Evolutionary conservation across 2,329 filamentous ascomycete species (phyloP).

Genomic region (Curvularia sp.): DNA sequence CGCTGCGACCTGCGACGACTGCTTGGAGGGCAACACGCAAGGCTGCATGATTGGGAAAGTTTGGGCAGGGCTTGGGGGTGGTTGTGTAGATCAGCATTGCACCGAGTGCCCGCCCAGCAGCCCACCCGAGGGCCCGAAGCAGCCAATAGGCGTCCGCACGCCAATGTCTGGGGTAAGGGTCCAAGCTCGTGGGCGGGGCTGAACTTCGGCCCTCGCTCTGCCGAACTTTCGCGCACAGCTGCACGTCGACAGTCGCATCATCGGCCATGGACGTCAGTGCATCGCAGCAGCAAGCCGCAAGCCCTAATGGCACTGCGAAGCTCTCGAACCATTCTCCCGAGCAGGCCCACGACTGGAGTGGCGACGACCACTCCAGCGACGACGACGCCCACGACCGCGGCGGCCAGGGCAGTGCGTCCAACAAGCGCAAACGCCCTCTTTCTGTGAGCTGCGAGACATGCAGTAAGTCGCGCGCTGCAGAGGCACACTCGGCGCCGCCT

Average conservation of each 20-base stretch:
- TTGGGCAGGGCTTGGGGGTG: conserved; percentile 7
- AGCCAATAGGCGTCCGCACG: conserved; percentile 28
- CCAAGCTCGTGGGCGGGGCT: conserved; percentile 31
- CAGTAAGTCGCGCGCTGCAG: conserved; percentile 6
- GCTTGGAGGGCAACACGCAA: conserved; percentile 27
- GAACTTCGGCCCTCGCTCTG: conserved; percentile 27
- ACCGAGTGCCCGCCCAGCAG: conserved; percentile 9
- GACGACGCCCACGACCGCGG: conserved; percentile 49
- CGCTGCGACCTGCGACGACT: conserved; percentile 35
- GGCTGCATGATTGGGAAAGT: conserved; percentile 14
- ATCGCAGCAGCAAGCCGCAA: conserved; percentile 38
- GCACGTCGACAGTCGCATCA: conserved; percentile 33
- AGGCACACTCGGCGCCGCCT: too few relatives aligned
- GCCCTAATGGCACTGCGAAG: conserved; percentile 43
- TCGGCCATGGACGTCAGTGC: conserved; percentile 42
- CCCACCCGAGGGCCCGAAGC: background rate
- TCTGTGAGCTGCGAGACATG: conserved; percentile 69
- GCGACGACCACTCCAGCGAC: conserved; percentile 51
- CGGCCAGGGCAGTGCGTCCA: conserved; percentile 44
- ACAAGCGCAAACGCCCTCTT: conserved; percentile 60
- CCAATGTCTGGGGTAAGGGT: conserved; percentile 23
- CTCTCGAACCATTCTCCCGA: conserved; percentile 45
- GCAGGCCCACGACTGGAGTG: conserved; percentile 48
- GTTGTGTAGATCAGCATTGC: conserved; percentile 16
- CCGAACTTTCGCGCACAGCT: conserved; percentile 29